A percentile compares a stretch with the other conserved stretches of the same genome.
Conservation (phyloP, 2,329 filamentous ascomycete genomes). For the Bipolaris cookei region DNA sequence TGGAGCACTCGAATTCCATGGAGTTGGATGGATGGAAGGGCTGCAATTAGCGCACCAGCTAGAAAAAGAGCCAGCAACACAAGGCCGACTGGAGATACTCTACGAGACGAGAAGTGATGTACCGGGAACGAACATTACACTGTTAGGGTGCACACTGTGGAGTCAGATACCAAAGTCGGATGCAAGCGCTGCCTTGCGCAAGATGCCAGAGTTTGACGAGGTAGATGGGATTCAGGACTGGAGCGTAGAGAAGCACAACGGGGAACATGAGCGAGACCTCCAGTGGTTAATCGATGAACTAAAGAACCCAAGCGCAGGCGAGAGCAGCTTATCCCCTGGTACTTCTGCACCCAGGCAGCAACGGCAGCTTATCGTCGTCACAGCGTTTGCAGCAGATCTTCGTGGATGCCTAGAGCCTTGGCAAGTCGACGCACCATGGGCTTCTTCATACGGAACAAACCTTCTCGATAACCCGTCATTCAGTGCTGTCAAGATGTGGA, state of each 20-base stretch:
- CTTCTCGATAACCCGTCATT: slow-evolving; percentile 41
- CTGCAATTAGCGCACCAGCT: slow-evolving; percentile 35
- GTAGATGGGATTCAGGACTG: slow-evolving; percentile 56
- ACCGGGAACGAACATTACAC: slow-evolving; percentile 52
- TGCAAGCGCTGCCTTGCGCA: slow-evolving; percentile 50
- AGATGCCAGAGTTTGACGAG: slow-evolving; percentile 61
- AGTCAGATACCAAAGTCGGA: slow-evolving; percentile 55
- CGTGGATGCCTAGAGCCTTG: slow-evolving; percentile 58
- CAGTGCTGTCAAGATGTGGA: slow-evolving; percentile 48
- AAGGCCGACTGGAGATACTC: slow-evolving; percentile 53
- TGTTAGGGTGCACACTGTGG: slow-evolving; percentile 66
- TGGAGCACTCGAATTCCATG: slow-evolving; percentile 39
- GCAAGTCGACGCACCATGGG: slow-evolving; percentile 56
- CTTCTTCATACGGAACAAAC: slow-evolving; percentile 62
- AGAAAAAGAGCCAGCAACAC: slow-evolving; percentile 35
- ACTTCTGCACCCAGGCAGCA: slow-evolving; percentile 2
- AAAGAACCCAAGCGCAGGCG: slow-evolving; percentile 30
- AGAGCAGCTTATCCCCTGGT: slow-evolving; percentile 10
- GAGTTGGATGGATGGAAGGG: slow-evolving; percentile 31
- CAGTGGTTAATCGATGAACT: slow-evolving; percentile 57
- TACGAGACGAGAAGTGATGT: slow-evolving; percentile 53
- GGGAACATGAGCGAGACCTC: slow-evolving; percentile 55
- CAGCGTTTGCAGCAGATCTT: slow-evolving; percentile 64
- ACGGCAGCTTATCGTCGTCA: slow-evolving; percentile 57
- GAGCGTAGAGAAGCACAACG: slow-evolving; percentile 59